Conservation (phyloP, 1,139 yeast genomes). For the Lodderomyces metapsilosis region DNA sequence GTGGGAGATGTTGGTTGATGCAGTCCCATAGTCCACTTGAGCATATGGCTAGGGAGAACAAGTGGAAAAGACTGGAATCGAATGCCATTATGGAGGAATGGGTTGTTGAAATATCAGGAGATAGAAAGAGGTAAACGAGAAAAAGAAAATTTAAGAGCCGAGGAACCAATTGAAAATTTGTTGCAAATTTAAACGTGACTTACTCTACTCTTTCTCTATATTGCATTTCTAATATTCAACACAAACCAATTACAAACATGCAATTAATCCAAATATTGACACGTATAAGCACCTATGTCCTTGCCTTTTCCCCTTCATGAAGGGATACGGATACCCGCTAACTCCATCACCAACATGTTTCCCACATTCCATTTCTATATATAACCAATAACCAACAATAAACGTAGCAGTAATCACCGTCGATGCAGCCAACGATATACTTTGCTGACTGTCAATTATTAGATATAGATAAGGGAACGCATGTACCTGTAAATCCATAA, state of each 20-base stretch:
- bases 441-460: constrained; percentile 4
- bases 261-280: constrained; percentile 7
- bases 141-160: background rate
- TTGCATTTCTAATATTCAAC: constrained; percentile 7
- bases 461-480: constrained; percentile 20
- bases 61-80: background rate
- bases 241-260: constrained; percentile 12
- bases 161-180: background rate
- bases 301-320: constrained; percentile 14
- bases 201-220: background rate
- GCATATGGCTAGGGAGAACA: constrained; percentile 9
- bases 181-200: background rate
- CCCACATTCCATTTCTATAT: constrained; percentile 11
- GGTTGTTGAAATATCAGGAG: background rate
- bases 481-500: constrained; percentile 23
- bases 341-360: constrained; percentile 12
- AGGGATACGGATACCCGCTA: constrained; percentile 22
- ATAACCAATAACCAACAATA: constrained; percentile 11
- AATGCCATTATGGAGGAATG: background rate
- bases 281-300: constrained; percentile 9
- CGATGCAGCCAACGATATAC: constrained; percentile 7
- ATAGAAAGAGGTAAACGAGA: background rate
- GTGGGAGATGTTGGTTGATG: constrained; percentile 29
- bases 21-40: constrained; percentile 12
- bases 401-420: constrained; percentile 7